A percentile compares a stretch with the other conserved stretches of the same genome.
These are phyloP conservation scores for Schizonepeta tenuifolia DNA, from an alignment of 257 asterid species.

Conservation along the genomic window DNA sequence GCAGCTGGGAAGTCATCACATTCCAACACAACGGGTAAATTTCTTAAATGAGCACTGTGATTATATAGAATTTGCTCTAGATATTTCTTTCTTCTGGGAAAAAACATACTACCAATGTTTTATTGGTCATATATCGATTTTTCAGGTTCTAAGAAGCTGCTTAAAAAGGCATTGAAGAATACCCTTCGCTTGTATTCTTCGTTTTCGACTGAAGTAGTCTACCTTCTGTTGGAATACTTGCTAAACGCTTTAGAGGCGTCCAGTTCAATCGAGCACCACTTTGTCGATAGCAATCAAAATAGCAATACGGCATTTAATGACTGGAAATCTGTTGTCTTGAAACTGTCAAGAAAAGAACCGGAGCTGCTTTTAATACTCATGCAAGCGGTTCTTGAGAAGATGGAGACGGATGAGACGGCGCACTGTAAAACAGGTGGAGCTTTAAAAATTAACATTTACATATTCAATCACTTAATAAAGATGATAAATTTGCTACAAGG, in stretches of 20 bases:
- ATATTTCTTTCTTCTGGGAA: not conserved
- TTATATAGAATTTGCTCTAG: constrained; percentile 4
- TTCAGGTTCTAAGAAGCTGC: constrained; percentile 72
- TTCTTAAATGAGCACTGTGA: not conserved
- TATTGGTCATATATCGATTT: constrained; percentile 8
- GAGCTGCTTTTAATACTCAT: constrained; percentile 62
- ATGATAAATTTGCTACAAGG: not conserved
- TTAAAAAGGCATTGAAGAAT: constrained; percentile 60
- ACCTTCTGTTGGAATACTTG: constrained; percentile 70
- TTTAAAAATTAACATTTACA: not conserved
- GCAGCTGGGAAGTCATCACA: constrained; percentile 49
- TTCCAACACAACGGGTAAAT: constrained; percentile 50
- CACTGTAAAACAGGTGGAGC: constrained; percentile 48
- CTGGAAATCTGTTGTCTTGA: constrained; percentile 73
- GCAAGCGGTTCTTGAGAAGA: constrained; percentile 66
- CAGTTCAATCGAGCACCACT: constrained; percentile 33
- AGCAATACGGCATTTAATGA: constrained; percentile 49
- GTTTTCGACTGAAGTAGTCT: constrained; percentile 66
- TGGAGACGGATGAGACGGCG: constrained; percentile 48
- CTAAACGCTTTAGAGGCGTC: constrained; percentile 59
- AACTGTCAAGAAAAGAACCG: constrained; percentile 72
- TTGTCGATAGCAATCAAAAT: constrained; percentile 30
- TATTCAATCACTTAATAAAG: not conserved
- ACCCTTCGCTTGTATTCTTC: constrained; percentile 73
- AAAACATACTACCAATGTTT: not conserved